Conservation (phyloP, 352 stramenopile species). For the Globisporangium orthogonon region DNA sequence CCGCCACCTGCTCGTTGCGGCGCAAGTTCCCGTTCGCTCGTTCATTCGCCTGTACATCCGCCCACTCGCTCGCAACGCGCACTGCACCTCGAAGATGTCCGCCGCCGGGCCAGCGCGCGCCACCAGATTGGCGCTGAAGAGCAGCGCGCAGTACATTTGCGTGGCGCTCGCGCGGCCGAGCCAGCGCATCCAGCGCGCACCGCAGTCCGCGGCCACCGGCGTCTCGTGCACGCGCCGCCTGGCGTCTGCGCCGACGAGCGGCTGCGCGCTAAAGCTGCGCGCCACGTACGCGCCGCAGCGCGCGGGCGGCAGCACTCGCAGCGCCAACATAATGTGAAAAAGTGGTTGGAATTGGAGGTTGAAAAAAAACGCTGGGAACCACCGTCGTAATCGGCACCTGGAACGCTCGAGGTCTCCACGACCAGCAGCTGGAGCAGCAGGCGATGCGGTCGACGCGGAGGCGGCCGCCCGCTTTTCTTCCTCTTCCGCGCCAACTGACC, state of each 20-base stretch:
- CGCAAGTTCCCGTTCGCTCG: neutral
- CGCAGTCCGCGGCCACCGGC: slow-evolving; percentile 41
- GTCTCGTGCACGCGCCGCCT: slow-evolving; percentile 47
- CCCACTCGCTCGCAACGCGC: too few species aligned
- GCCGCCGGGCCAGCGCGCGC: slow-evolving; percentile 43
- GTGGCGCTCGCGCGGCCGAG: slow-evolving; percentile 48
- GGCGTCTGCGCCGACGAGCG: slow-evolving; percentile 12
- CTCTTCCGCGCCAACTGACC: too few species aligned
- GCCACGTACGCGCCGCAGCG: neutral
- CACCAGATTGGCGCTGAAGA: slow-evolving; percentile 57
- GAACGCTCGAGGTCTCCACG: too few species aligned
- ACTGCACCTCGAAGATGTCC: slow-evolving; percentile 44
- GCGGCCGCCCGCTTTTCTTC: too few species aligned
- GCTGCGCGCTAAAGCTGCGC: slow-evolving; percentile 3
- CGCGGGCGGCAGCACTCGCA: neutral
- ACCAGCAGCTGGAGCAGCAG: too few species aligned
- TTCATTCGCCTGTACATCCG: too few species aligned
- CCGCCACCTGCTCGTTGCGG: slow-evolving; percentile 25
- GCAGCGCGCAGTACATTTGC: slow-evolving; percentile 71
- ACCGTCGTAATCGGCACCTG: too few species aligned
- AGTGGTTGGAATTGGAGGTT: too few species aligned
- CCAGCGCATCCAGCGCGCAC: slow-evolving; percentile 44
- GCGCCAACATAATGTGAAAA: neutral
- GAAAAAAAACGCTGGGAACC: too few species aligned
- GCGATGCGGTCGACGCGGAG: too few species aligned